These are phyloP conservation scores for Coniochaeta hoffmannii DNA, from an alignment of 2,329 filamentous ascomycete genomes.

Conservation along the genomic window DNA sequence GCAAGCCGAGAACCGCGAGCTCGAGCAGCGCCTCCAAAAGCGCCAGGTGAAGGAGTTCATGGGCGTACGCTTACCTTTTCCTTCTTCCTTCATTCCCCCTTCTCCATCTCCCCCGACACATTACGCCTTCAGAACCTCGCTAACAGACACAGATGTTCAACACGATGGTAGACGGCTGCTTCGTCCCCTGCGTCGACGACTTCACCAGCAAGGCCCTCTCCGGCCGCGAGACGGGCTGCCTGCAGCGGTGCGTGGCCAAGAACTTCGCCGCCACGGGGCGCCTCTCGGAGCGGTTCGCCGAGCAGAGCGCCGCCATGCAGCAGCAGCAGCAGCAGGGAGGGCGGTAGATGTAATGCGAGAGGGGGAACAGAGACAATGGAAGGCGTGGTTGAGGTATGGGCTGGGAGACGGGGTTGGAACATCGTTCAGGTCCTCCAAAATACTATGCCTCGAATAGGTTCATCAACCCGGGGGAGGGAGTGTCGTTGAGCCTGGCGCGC, in stretches of 20 bases:
- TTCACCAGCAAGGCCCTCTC: constrained; percentile 96
- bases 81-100: background rate
- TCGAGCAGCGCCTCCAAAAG: constrained; percentile 90
- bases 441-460: no score
- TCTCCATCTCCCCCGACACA: background rate
- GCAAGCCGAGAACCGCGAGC: constrained; percentile 78
- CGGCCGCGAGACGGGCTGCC: constrained; percentile 81
- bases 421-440: no score
- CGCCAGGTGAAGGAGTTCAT: constrained; percentile 99
- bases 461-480: background rate
- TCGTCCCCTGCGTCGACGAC: constrained; percentile 94
- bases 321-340: constrained; percentile 35
- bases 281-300: constrained; percentile 81
- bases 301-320: constrained; percentile 56
- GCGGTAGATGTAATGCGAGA: constrained; percentile 23
- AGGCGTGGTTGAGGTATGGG: no score
- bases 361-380: background rate
- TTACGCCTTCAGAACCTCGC: background rate
- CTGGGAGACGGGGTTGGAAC: background rate
- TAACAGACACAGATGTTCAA: constrained; percentile 44
- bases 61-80: constrained; percentile 56
- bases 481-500: background rate
- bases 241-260: constrained; percentile 93
- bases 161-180: constrained; percentile 79
- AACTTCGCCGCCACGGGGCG: constrained; percentile 87